Base-by-base conservation (phyloP, 208 protist species). In the Trypanosoma theileri region DNA sequence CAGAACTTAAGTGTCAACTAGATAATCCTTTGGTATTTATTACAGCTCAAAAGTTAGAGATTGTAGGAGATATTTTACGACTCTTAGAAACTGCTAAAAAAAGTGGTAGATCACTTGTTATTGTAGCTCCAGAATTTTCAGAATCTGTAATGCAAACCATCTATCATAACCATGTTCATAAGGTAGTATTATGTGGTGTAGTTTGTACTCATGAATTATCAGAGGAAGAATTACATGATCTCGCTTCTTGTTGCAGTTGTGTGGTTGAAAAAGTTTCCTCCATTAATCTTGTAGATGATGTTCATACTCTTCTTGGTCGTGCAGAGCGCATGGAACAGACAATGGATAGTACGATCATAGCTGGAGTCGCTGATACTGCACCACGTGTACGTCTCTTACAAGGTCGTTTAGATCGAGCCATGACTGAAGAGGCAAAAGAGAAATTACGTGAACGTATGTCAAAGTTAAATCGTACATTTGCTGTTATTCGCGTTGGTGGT, bases 151-250 rank as follows among this genome's bases (percentile, higher is more conserved):
- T 97, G 50, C 80, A 91, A 68, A 92, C 85, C 11, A 74, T 97
- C 48, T 82, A 75, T 53, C 83, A 94, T 55, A 98, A 99, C 71
- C 99, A 99, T 83, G 93, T 97, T 8, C 92, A 98, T 66, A 97
- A 98, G 51, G 99, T 99, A 59, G 79, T 95, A 44, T 67, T 59
- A 66, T 92, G 89, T 50, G 87, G 81, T 11, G 81, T 97, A 8
- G 92, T 99, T 26, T 97, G 97, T 66, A 95, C 97, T 1, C 98
- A 98, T 60, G 98, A 98, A 55, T 94, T 99, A 54, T 89, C 95
- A 59, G 90, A 98, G 77, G 98, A 98, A 81, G 99, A 99, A 79
- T 80, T 99, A 56, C 91, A 99, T 71, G 99, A 99, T 85, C 94
- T 99, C 35, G 98, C 98, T 22, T 75, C 96, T n/a, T 84, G 99